These are phyloP conservation scores for Camellia granthamiana DNA, from an alignment of 148 eudicot species.

Conservation along the genomic window DNA sequence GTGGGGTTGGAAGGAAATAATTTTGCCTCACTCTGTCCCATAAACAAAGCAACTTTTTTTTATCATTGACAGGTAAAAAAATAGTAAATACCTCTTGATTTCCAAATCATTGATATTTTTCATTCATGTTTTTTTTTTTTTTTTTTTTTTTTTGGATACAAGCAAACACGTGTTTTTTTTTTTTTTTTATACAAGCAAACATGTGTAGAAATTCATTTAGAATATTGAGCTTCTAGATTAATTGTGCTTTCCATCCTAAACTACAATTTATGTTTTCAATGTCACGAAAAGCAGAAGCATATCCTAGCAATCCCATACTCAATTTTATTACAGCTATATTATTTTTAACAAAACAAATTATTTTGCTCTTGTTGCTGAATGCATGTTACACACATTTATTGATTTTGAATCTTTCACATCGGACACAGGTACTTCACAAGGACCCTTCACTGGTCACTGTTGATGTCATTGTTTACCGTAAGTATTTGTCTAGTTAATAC, in stretches of 20 bases:
- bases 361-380: not conserved
- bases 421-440: constrained; percentile 51
- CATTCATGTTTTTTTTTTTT: not conserved
- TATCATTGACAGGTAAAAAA: constrained; percentile 4
- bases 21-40: constrained; percentile 10
- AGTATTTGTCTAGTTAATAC: constrained; percentile 29
- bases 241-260: constrained; percentile 13
- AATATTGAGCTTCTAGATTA: constrained; percentile 3
- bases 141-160: constrained; percentile 5
- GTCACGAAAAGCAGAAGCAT: not conserved
- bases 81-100: not conserved
- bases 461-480: constrained; percentile 87
- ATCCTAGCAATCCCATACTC: not conserved
- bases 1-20: constrained; percentile 15
- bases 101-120: not conserved
- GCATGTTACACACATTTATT: not conserved
- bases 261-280: not conserved
- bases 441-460: constrained; percentile 77
- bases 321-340: not conserved
- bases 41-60: constrained; percentile 5
- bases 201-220: constrained; percentile 3
- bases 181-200: not conserved
- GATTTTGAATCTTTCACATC: constrained; percentile 17
- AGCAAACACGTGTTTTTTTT: not conserved
- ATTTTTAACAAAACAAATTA: not conserved